These are phyloP conservation scores for Miscanthus lutarioriparius DNA, from an alignment of 176 grass and related monocot genomes.

Conservation along the genomic window DNA sequence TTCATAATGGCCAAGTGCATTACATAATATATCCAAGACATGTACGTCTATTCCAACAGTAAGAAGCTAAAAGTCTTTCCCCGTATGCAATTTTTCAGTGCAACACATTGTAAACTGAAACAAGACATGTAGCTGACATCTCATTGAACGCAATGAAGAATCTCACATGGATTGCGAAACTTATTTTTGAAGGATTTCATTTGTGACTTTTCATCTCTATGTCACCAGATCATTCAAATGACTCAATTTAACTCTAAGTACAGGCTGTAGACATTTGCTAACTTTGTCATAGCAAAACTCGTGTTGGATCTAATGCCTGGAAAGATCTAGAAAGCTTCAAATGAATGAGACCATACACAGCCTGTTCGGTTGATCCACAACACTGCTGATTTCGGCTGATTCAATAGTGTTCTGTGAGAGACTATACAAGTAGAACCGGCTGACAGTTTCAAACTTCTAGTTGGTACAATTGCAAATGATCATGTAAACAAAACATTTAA, in stretches of 20 bases:
- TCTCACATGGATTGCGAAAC: background rate
- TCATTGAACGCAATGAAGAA: background rate
- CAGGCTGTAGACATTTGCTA: background rate
- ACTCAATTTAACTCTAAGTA: background rate
- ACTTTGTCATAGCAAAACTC: background rate
- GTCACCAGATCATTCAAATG: background rate
- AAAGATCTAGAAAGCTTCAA: background rate
- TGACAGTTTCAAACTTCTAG: background rate
- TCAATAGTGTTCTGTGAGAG: no score
- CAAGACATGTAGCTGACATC: background rate
- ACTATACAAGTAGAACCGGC: no score
- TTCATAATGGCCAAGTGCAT: background rate
- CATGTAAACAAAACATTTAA: background rate
- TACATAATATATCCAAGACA: background rate
- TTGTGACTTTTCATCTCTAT: background rate
- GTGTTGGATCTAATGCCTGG: background rate
- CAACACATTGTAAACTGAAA: background rate
- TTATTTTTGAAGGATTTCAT: background rate
- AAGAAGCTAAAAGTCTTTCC: constrained; percentile 7
- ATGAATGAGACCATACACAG: background rate
- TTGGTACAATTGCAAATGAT: background rate
- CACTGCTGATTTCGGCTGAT: no score
- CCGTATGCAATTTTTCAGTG: background rate
- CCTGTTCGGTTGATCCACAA: no score
- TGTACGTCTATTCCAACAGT: background rate